Evolutionary conservation across 768 basidiomycete species (phyloP).

Genomic region (Macrolepiota fuliginosa): DNA sequence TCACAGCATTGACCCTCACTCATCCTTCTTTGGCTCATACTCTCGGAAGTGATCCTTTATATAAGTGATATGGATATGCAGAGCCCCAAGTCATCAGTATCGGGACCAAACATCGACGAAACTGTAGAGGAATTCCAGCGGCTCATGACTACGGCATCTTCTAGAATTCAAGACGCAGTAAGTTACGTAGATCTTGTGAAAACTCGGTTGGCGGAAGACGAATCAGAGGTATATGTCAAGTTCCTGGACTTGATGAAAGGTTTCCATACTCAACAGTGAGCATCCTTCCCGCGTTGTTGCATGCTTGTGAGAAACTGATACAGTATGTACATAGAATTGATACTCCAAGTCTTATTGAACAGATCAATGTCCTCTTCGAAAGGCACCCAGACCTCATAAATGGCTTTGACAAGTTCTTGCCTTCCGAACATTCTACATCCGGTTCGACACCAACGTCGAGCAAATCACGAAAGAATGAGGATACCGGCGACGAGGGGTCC

Average conservation of each 20-base stretch:
- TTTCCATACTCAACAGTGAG: constrained; percentile 70
- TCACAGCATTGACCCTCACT: too few relatives aligned
- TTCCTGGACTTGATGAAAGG: constrained; percentile 80
- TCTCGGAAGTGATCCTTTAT: too few relatives aligned
- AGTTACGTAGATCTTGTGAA: constrained; percentile 72
- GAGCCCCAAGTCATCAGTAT: not conserved
- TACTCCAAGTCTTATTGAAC: constrained; percentile 76
- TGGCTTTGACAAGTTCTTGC: constrained; percentile 83
- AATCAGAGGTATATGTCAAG: constrained; percentile 68
- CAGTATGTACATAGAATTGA: constrained; percentile 52
- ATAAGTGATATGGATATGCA: not conserved
- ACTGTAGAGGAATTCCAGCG: not conserved
- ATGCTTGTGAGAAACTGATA: not conserved
- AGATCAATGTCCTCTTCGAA: constrained; percentile 69
- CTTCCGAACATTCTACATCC: constrained; percentile 50
- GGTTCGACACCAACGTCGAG: not conserved
- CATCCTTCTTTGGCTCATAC: too few relatives aligned
- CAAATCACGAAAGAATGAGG: not conserved
- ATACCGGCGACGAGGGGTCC: not conserved
- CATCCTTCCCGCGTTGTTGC: constrained; percentile 3
- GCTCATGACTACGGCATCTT: not conserved
- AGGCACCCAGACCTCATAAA: constrained; percentile 73
- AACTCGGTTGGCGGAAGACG: constrained; percentile 54
- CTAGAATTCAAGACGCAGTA: constrained; percentile 44
- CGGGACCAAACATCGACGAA: not conserved